Conservation (phyloP, 805 yeast species). For the Huiozyma sinensis region DNA sequence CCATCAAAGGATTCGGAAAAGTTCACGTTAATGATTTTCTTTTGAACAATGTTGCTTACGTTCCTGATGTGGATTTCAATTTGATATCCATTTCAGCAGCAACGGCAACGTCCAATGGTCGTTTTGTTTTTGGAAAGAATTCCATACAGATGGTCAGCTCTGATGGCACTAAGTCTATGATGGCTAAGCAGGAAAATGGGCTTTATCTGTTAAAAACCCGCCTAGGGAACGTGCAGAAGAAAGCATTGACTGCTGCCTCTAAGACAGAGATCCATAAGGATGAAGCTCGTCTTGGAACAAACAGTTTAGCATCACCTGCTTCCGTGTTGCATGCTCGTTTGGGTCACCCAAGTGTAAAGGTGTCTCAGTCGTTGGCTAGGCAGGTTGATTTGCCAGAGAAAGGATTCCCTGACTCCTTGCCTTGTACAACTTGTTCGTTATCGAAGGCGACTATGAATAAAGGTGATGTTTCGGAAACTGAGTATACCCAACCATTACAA, state of each 20-base stretch:
- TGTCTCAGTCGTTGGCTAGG: not conserved
- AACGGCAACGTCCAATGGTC: not conserved
- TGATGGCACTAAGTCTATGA: not conserved
- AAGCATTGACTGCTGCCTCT: not conserved
- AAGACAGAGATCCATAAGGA: not conserved
- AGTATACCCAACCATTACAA: constrained; percentile 2
- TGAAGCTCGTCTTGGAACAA: not conserved
- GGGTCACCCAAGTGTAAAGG: not conserved
- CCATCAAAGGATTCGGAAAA: constrained; percentile 2
- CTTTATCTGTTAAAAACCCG: not conserved
- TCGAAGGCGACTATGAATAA: constrained; percentile 7
- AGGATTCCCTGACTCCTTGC: not conserved
- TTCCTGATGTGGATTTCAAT: constrained; percentile 1
- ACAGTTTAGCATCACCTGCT: not conserved
- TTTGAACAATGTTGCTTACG: constrained; percentile 1
- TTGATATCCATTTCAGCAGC: constrained; percentile 2
- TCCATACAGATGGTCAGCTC: not conserved
- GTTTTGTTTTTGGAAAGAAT: not conserved
- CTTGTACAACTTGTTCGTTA: constrained; percentile 1
- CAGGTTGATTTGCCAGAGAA: not conserved
- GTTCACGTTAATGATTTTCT: not conserved
- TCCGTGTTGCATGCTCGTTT: not conserved
- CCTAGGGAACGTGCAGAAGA: not conserved
- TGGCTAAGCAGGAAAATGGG: not conserved
- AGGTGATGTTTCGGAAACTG: not conserved